Percentiles rank a stretch among this genome's conserved stretches.
Evolutionary conservation across 2,329 filamentous ascomycete species (phyloP).

Genomic region (Domatiomyces catenatus): DNA sequence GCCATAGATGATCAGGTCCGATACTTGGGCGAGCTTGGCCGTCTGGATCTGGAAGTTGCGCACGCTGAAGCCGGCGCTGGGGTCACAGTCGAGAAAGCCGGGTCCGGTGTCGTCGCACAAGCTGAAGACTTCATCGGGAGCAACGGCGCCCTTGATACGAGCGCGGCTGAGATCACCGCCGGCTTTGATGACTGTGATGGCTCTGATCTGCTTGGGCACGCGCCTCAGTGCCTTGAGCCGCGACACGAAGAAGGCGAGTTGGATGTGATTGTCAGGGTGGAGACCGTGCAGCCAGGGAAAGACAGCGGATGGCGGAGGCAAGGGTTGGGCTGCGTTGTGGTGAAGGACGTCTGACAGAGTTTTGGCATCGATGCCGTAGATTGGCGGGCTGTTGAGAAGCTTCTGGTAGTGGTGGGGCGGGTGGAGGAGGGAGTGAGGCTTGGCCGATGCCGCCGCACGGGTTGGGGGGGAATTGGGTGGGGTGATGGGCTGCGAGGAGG

Average conservation of each 20-base stretch:
- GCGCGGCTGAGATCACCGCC: constrained; percentile 60
- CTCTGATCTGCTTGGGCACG: constrained; percentile 61
- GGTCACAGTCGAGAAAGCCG: constrained; percentile 70
- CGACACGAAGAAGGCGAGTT: constrained; percentile 76
- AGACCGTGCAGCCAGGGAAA: constrained; percentile 96
- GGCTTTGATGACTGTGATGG: constrained; percentile 74
- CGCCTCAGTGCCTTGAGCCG: constrained; percentile 55
- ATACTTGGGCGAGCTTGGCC: constrained; percentile 71
- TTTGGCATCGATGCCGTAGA: constrained; percentile 59
- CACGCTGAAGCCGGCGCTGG: constrained; percentile 80
- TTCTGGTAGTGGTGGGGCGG: constrained; percentile 52
- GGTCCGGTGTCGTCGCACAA: constrained; percentile 31
- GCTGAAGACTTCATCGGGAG: constrained; percentile 63
- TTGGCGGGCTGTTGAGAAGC: constrained; percentile 39
- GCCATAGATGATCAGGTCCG: constrained; percentile 86
- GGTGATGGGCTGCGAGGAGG: constrained; percentile 30
- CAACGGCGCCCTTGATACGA: constrained; percentile 74
- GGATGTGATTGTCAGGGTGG: constrained; percentile 74
- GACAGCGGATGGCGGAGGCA: constrained; percentile 71
- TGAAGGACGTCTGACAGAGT: constrained; percentile 60
- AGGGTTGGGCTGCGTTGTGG: constrained; percentile 58
- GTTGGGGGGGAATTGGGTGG: constrained; percentile 51
- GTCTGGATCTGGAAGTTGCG: constrained; percentile 95
- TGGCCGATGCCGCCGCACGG: constrained; percentile 35
- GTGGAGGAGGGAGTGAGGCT: constrained; percentile 55